Base-by-base conservation (phyloP, 2,329 filamentous ascomycete genomes). In the Talaromyces sp. region DNA sequence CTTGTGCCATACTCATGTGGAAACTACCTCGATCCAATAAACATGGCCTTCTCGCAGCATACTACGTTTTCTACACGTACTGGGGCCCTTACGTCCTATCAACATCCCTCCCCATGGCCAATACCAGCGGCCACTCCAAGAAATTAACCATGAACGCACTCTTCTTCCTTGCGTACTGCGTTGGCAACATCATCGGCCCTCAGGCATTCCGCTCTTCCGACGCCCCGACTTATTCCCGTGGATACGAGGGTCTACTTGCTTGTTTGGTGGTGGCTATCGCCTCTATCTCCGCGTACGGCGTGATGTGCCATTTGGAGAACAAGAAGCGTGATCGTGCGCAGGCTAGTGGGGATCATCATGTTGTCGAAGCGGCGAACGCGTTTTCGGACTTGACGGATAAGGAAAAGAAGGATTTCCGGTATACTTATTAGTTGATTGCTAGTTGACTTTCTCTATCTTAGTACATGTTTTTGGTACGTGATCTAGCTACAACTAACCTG, bases 61-160 rank as follows among this genome's bases (percentile, higher is more conserved):
- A 79, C 67, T 80, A 80, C 63, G 69, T 76, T 34, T 77, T 75
- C 68, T 75, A 77, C 67, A 73, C 72, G 5, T 76, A 77, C 64
- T 74, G 72, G 65, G 75, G 70, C 3, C 70, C 76, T 0, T 79
- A 78, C 51, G 74, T 76, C 5, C 61, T 74, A 1, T 70, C 72
- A 11, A 73, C 70, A 1, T 73, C 74, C 3, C 70, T 77, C 1
- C 69, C 72, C 22, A 71, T 73, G 67, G 70, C 70, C 27, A 75
- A 72, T 64, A 72, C 68, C 7, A 69, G 69, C 31, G 74, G 74
- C 0, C 70, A 75, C 60, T 69, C 70, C 3, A 76, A 76, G 62
- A 73, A 72, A 45, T 40, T 72, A 11, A 71, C 70, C 2, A 69
- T 74, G 65, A 72, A 70, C 53, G 71, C 72, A 7, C 60, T 74